Evolutionary conservation across 148 eudicot genomes (phyloP).

Genomic region (Silene conica): DNA sequence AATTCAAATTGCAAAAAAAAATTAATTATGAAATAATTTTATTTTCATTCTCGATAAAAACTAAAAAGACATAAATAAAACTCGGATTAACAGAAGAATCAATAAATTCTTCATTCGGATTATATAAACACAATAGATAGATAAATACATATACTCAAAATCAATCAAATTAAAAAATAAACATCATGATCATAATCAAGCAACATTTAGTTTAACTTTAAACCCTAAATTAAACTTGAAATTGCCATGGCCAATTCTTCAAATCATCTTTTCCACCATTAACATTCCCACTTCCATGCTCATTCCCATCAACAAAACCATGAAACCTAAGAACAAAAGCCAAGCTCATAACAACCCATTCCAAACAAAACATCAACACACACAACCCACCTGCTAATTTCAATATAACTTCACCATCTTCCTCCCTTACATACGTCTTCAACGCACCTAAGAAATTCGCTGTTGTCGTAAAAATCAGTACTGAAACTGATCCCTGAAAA

Average conservation of each 20-base stretch:
- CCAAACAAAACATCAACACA: constrained; percentile 35
- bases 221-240: constrained; percentile 4
- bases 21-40: no score
- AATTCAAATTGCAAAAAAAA: no score
- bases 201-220: background rate
- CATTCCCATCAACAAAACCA: constrained; percentile 28
- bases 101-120: background rate
- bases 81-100: background rate
- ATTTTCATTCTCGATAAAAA: no score
- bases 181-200: background rate
- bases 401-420: constrained; percentile 36
- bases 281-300: background rate
- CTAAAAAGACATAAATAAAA: no score
- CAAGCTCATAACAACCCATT: constrained; percentile 37
- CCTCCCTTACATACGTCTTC: constrained; percentile 36
- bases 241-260: constrained; percentile 32
- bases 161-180: no score
- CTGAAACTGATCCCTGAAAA: constrained; percentile 41
- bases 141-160: background rate
- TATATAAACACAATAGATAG: background rate
- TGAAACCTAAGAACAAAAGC: constrained; percentile 35
- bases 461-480: constrained; percentile 35
- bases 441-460: constrained; percentile 25
- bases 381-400: constrained; percentile 40
- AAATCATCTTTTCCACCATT: constrained; percentile 21